Base-by-base conservation (phyloP, 306 rosid species). In the Vachellia collinsii region DNA sequence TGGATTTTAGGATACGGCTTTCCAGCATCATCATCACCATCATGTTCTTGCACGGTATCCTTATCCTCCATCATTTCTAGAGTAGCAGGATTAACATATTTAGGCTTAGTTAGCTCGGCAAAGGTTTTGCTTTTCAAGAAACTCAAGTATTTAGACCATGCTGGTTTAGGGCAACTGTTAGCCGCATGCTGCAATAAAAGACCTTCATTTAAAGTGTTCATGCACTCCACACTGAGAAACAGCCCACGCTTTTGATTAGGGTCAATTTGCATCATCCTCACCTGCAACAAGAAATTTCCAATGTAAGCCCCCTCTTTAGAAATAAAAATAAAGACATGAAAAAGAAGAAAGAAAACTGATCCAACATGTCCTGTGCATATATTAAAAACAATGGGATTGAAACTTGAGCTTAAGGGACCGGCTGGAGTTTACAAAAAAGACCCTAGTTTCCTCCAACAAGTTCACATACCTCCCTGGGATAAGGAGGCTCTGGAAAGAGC, bases 401-500 rank as follows among this genome's bases (percentile, higher is more conserved):
- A 76, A 50, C 47, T 23, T 20, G n/a, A 43, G 54, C 56, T 43
- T 13, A 70, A 22, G 37, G 44, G 20, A 44, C 56, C 74, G 44
- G 74, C 56, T 11, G 8, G 38, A 44, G 37, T 69, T 53, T 19
- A 69, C 73, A 42, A 69, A 43, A 37, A 50, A 51, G n/a, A 64
- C 7, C 76, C 39, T 63, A 4, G 53, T 38, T 68, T 77, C 58
- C 72, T 37, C 29, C 61, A 16, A 70, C 13, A 72, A 76, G 42
- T 41, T 77, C 67, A 76, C 77, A 59, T 89, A 95, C 99, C 97
- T 95, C 96, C 79, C 80, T 88, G 25, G 99, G 99, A 86, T 88
- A 95, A 62, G 99, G 99, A 84, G 99, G 99, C 80, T 92, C 98
- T 13, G 99, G 97, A 79, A 95, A 95, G 73, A 91, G 94, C 80